A percentile compares a stretch with the other conserved stretches of the same genome.
These are phyloP conservation scores for Hawksworthiomyces lignivorus DNA, from an alignment of 2,329 filamentous ascomycete species.

Conservation along the genomic window DNA sequence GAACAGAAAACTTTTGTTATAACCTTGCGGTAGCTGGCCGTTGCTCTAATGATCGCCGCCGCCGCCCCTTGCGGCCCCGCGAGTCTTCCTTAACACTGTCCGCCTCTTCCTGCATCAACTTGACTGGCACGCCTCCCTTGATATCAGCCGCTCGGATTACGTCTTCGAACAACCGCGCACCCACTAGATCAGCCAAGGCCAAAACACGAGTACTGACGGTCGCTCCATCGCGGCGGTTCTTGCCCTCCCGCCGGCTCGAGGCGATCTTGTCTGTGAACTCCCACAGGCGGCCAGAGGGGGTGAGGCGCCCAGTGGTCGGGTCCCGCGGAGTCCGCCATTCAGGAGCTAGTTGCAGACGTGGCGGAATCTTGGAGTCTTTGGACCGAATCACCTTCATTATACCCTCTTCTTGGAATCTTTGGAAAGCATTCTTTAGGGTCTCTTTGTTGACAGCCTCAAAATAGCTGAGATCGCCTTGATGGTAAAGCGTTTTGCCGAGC, in stretches of 20 bases:
- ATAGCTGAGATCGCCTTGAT: slow-evolving; percentile 93
- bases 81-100: slow-evolving; percentile 35
- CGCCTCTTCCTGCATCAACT: slow-evolving; percentile 44
- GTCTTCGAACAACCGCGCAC: slow-evolving; percentile 59
- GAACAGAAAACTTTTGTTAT: no score
- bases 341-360: slow-evolving; percentile 60
- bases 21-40: background rate
- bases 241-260: slow-evolving; percentile 75
- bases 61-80: slow-evolving; percentile 12
- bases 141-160: slow-evolving; percentile 31
- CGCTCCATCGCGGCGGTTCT: slow-evolving; percentile 88
- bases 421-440: slow-evolving; percentile 87
- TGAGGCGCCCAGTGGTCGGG: slow-evolving; percentile 48
- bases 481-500: slow-evolving; percentile 93
- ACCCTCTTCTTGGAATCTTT: slow-evolving; percentile 81
- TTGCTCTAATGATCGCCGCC: background rate
- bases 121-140: slow-evolving; percentile 29
- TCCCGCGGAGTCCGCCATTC: slow-evolving; percentile 70
- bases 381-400: slow-evolving; percentile 70
- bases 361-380: slow-evolving; percentile 54
- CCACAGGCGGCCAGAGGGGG: slow-evolving; percentile 74
- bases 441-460: slow-evolving; percentile 99
- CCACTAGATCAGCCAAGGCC: slow-evolving; percentile 65
- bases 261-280: slow-evolving; percentile 87
- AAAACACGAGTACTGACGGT: slow-evolving; percentile 81